Conservation (phyloP, 495 filamentous ascomycete species). For the Aspergillus taichungensis region DNA sequence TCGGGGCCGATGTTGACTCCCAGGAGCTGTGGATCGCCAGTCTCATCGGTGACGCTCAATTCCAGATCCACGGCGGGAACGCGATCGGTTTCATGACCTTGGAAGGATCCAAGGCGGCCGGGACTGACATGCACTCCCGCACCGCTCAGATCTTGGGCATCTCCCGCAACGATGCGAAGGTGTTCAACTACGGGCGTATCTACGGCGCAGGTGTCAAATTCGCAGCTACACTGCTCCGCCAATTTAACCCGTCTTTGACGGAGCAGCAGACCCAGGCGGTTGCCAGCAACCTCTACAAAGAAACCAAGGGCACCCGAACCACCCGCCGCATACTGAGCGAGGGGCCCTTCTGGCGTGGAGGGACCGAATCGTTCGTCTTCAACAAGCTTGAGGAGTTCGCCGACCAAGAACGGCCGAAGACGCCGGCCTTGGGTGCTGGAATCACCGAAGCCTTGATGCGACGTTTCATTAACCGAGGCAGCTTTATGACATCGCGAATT, state of each 20-base stretch:
- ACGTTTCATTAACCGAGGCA: slow-evolving; percentile 78
- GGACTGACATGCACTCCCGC: slow-evolving; percentile 90
- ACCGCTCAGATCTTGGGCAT: slow-evolving; percentile 90
- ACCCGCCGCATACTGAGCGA: slow-evolving; percentile 60
- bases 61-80: slow-evolving; percentile 89
- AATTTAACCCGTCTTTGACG: slow-evolving; percentile 80
- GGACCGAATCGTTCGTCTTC: slow-evolving; percentile 96
- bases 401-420: slow-evolving; percentile 83
- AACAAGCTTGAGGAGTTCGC: slow-evolving; percentile 97
- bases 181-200: slow-evolving; percentile 98
- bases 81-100: slow-evolving; percentile 99
- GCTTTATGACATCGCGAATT: slow-evolving; percentile 91
- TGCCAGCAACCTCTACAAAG: slow-evolving; percentile 71
- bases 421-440: slow-evolving; percentile 88
- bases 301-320: slow-evolving; percentile 80
- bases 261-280: slow-evolving; percentile 68
- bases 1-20: slow-evolving; percentile 97
- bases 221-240: slow-evolving; percentile 76
- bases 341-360: slow-evolving; percentile 85
- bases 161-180: slow-evolving; percentile 87
- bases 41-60: slow-evolving; percentile 88
- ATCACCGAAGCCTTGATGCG: slow-evolving; percentile 93
- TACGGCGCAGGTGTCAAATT: slow-evolving; percentile 95
- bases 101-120: slow-evolving; percentile 87
- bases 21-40: slow-evolving; percentile 98